Base-by-base conservation (phyloP, 108 stramenopile genomes). In the Cyclotella distinguenda region DNA sequence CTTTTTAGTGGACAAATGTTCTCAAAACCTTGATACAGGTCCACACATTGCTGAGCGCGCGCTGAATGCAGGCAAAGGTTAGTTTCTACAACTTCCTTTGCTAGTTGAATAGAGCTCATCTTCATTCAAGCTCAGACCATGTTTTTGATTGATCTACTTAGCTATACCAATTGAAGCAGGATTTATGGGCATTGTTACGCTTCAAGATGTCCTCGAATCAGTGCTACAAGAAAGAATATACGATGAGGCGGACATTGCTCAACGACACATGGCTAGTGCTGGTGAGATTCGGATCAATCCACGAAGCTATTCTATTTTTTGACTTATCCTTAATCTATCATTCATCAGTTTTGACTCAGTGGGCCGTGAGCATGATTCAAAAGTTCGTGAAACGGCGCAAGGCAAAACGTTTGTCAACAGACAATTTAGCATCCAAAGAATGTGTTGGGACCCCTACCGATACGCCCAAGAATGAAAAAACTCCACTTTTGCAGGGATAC, bases 1-100 rank as follows among this genome's bases (percentile, higher is more conserved):
- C n/a, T n/a, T n/a, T n/a, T n/a, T n/a, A n/a, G n/a, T n/a, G n/a
- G n/a, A n/a, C n/a, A n/a, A n/a, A n/a, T n/a, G n/a, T n/a, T n/a
- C n/a, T n/a, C n/a, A 3, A 6, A 6, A 18, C 32, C 32, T 21
- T 21, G 5, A 30, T 45, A 27, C 34, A 64, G 63, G 63, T 3
- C 81, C 87, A 16, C 83, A 78, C 45, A 35, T 86, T n/a, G 87
- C 83, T 10, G 82, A 73, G 10, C 58, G 63, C 7, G 82, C 83
- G 0, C 42, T 86, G 49, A 45, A 52, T 13, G 52, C 30, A 6
- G 64, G 66, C n/a, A 30, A 39, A 30, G 51, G n/a, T n/a, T n/a
- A n/a, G n/a, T n/a, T n/a, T n/a, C 80, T 0, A 67, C 82, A 10
- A 82, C 83, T 12, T 16, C 64, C 1, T 79, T 79, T 43, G 69